phyloP scores from a whole-genome alignment of 2,329 filamentous ascomycete genomes.

The Colletotrichum noveboracense region DNA sequence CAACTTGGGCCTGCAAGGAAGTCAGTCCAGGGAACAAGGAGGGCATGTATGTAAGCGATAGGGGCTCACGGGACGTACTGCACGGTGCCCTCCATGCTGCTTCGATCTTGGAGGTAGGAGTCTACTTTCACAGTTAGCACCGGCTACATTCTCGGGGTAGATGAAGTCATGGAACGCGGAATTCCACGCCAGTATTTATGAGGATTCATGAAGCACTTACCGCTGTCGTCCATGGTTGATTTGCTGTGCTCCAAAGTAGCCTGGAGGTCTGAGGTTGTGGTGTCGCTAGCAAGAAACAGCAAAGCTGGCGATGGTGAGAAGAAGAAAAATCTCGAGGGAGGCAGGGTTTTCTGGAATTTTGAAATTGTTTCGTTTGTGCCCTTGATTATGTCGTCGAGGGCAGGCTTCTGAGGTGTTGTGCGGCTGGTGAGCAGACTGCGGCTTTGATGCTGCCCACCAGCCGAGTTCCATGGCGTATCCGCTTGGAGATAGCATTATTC shows the following conservation, averaged over 20 bases:
- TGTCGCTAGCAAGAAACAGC: background rate
- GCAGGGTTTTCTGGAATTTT: background rate
- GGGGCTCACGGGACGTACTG: background rate
- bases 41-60: background rate
- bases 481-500: background rate
- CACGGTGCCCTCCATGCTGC: background rate
- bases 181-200: background rate
- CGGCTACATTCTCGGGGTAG: background rate
- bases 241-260: rapidly evolving
- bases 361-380: background rate
- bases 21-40: background rate
- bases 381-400: background rate
- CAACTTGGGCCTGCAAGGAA: background rate
- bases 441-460: background rate
- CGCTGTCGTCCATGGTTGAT: background rate
- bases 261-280: background rate
- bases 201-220: background rate
- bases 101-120: background rate
- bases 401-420: background rate
- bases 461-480: background rate
- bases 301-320: background rate
- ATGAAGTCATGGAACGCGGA: background rate
- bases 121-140: background rate
- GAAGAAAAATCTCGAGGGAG: background rate
- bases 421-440: background rate